Base-by-base conservation (phyloP, 352 stramenopile genomes). In the Pythium grandisporangium region DNA sequence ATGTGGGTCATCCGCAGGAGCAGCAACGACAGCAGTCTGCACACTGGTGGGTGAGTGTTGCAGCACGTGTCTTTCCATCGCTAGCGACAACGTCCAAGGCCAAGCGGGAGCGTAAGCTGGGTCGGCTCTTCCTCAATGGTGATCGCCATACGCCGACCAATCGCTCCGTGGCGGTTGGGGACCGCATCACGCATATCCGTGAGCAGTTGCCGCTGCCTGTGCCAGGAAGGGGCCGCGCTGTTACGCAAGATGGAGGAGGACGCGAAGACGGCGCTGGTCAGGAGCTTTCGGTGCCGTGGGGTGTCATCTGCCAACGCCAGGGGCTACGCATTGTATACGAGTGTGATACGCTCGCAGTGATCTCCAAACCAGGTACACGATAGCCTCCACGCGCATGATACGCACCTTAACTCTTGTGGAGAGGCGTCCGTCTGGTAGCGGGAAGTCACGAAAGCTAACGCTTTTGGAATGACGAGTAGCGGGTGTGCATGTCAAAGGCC, bases 401-500 rank as follows among this genome's bases (percentile, higher is more conserved):
- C n/a, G n/a, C n/a, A n/a, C n/a, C n/a, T n/a, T n/a, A n/a, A n/a
- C n/a, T n/a, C n/a, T n/a, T n/a, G n/a, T n/a, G n/a, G n/a, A n/a
- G n/a, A n/a, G n/a, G n/a, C n/a, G n/a, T n/a, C n/a, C n/a, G n/a
- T n/a, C n/a, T n/a, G n/a, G n/a, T n/a, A n/a, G n/a, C n/a, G n/a
- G n/a, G n/a, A n/a, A n/a, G n/a, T n/a, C n/a, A n/a, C n/a, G n/a
- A n/a, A n/a, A n/a, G n/a, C n/a, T n/a, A n/a, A n/a, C n/a, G n/a
- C n/a, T n/a, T n/a, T n/a, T n/a, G n/a, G n/a, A n/a, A n/a, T n/a
- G n/a, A n/a, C n/a, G n/a, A 45, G 5, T 35, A 70, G 67, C 61
- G 16, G 68, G 71, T 7, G 62, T 84, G 20, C 68, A 84, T 33
- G 71, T 82, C 6, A 84, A 80, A 60, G 68, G 68, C 42, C 51